These are phyloP conservation scores for Xerocomellus intermedius DNA, from an alignment of 768 basidiomycete species.

Conservation along the genomic window DNA sequence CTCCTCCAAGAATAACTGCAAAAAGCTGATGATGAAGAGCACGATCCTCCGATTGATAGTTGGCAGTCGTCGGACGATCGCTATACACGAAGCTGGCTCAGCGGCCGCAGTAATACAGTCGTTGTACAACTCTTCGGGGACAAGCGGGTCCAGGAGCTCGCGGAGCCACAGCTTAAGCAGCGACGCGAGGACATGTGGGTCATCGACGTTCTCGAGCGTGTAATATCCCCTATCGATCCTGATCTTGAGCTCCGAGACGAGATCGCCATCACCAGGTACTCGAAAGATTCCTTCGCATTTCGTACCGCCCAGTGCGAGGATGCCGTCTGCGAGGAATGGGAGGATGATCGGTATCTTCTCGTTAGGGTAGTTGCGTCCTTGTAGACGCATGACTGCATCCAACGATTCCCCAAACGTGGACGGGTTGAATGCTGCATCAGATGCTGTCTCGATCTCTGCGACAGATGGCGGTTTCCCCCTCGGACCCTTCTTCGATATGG, in stretches of 20 bases:
- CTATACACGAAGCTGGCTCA: constrained; percentile 67
- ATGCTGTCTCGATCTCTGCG: constrained; percentile 89
- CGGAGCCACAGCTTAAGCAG: constrained; percentile 92
- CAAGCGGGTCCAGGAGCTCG: constrained; percentile 87
- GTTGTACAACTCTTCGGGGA: constrained; percentile 90
- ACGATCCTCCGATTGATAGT: constrained; percentile 85
- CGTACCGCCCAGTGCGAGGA: constrained; percentile 83
- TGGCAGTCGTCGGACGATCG: constrained; percentile 74
- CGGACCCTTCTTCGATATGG: constrained; percentile 81
- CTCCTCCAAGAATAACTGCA: constrained; percentile 85
- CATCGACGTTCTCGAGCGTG: constrained; percentile 84
- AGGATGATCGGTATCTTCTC: constrained; percentile 90
- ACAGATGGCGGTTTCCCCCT: constrained; percentile 79
- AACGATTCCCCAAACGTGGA: constrained; percentile 92
- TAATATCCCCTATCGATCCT: constrained; percentile 91
- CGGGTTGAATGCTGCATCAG: constrained; percentile 94
- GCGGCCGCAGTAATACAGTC: constrained; percentile 74
- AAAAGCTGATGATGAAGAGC: constrained; percentile 85
- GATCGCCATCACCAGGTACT: constrained; percentile 86
- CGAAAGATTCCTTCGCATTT: constrained; percentile 91
- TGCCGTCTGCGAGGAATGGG: constrained; percentile 90
- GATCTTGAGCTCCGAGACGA: constrained; percentile 83
- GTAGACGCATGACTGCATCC: constrained; percentile 77
- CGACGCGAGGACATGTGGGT: constrained; percentile 87
- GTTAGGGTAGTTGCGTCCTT: constrained; percentile 81